These are phyloP conservation scores for Russula lepida DNA, from an alignment of 768 basidiomycete species.

Conservation along the genomic window DNA sequence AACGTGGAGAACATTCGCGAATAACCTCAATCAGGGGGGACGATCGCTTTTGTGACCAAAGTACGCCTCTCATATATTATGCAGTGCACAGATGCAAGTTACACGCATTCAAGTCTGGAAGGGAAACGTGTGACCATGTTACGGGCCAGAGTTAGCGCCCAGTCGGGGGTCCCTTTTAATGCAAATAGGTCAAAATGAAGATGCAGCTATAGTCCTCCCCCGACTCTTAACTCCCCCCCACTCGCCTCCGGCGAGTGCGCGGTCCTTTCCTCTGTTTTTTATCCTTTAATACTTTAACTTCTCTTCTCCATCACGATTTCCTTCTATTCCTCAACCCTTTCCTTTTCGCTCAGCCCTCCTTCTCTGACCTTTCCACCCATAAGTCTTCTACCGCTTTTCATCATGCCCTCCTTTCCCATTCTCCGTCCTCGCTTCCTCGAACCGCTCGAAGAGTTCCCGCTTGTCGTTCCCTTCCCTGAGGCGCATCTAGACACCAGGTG, in stretches of 20 bases:
- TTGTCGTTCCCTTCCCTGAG: conserved; percentile 18
- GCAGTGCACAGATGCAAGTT: background rate
- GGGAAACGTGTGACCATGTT: conserved; percentile 10
- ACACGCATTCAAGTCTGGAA: background rate
- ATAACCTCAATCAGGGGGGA: background rate
- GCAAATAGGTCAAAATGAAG: conserved; percentile 1
- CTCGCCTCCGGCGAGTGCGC: conserved; percentile 17
- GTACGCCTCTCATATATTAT: background rate
- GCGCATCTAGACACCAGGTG: conserved; percentile 12
- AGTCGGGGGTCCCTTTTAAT: background rate
- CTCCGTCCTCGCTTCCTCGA: conserved; percentile 8
- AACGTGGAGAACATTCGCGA: conserved; percentile 7
- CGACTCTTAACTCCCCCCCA: conserved; percentile 5
- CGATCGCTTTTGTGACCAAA: background rate
- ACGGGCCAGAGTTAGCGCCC: conserved; percentile 11
- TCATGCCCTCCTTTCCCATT: conserved; percentile 5
- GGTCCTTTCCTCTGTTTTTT: conserved; percentile 12
- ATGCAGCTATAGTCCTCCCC: conserved; percentile 1
- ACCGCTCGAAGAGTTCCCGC: conserved; percentile 19
- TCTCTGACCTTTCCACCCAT: conserved; percentile 1
- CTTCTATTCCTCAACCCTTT: conserved; percentile 16
- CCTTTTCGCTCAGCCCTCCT: conserved; percentile 16
- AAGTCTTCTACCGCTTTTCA: background rate
- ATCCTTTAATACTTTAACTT: conserved; percentile 15
- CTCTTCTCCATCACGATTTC: conserved; percentile 14